A percentile compares a stretch with the other conserved stretches of the same genome.
phyloP scores from a whole-genome alignment of 345 rosid species.

The Eutrema yunnanense region DNA sequence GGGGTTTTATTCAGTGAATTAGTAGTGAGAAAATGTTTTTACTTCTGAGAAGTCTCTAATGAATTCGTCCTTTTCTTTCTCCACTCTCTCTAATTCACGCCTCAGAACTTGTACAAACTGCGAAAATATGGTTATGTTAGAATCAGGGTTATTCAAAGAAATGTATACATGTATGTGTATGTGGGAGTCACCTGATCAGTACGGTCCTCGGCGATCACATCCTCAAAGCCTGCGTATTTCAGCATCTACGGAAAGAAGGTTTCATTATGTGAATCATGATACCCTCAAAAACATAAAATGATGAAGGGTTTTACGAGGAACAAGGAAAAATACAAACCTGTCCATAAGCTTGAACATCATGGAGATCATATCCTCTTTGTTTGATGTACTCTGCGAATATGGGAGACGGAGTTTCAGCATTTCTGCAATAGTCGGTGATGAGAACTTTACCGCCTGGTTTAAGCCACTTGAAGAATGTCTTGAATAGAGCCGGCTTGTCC shows the following conservation, averaged over 20 bases:
- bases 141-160: background rate
- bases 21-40: background rate
- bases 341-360: constrained; percentile 73
- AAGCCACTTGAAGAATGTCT: constrained; percentile 82
- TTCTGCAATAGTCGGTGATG: constrained; percentile 76
- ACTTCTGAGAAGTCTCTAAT: constrained; percentile 72
- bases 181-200: constrained; percentile 61
- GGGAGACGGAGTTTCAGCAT: constrained; percentile 52
- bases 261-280: background rate
- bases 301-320: background rate
- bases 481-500: constrained; percentile 92
- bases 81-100: constrained; percentile 55
- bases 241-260: constrained; percentile 53
- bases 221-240: constrained; percentile 71
- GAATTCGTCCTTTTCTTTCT: constrained; percentile 70
- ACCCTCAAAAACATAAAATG: background rate
- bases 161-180: background rate
- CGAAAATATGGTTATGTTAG: background rate
- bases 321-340: constrained; percentile 38
- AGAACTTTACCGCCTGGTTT: constrained; percentile 96
- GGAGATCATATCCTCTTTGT: constrained; percentile 98
- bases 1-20: background rate
- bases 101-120: constrained; percentile 71
- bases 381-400: constrained; percentile 61
- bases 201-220: constrained; percentile 75